A percentile compares a stretch with the other conserved stretches of the same genome.
phyloP scores from a whole-genome alignment of 495 filamentous ascomycete species.

The Chaetomidium leptoderma region DNA sequence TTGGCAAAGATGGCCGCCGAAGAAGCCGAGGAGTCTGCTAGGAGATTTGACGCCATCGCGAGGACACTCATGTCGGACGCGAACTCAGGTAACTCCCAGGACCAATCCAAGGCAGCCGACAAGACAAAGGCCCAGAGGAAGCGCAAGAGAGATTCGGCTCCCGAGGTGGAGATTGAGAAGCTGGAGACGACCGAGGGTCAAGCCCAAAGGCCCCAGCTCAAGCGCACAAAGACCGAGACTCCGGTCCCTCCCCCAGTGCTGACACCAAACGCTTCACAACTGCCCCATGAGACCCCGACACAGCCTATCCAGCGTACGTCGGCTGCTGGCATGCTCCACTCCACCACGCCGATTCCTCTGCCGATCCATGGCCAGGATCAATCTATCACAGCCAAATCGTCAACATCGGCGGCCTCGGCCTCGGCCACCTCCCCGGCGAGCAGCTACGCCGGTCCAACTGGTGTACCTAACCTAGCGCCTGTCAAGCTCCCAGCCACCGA shows the following conservation, averaged over 20 bases:
- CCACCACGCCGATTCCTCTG: conserved; percentile 38
- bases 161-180: conserved; percentile 42
- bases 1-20: conserved; percentile 64
- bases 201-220: conserved; percentile 37
- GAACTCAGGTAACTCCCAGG: conserved; percentile 22
- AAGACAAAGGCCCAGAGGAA: conserved; percentile 43
- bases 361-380: conserved; percentile 31
- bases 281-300: conserved; percentile 40
- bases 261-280: conserved; percentile 23
- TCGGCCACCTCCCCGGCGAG: conserved; percentile 31
- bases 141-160: conserved; percentile 51
- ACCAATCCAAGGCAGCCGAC: conserved; percentile 22
- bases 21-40: conserved; percentile 60
- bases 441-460: conserved; percentile 22
- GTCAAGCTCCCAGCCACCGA: conserved; percentile 31
- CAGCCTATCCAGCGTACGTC: conserved; percentile 26
- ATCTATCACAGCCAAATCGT: conserved; percentile 29
- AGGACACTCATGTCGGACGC: conserved; percentile 45
- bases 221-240: conserved; percentile 57
- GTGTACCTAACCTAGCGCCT: conserved; percentile 12
- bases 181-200: conserved; percentile 33
- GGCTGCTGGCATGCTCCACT: conserved; percentile 24
- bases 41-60: conserved; percentile 51
- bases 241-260: conserved; percentile 47
- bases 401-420: conserved; percentile 22